Base-by-base conservation (phyloP, 768 basidiomycete genomes). In the Paxillus ammoniavirescens region DNA sequence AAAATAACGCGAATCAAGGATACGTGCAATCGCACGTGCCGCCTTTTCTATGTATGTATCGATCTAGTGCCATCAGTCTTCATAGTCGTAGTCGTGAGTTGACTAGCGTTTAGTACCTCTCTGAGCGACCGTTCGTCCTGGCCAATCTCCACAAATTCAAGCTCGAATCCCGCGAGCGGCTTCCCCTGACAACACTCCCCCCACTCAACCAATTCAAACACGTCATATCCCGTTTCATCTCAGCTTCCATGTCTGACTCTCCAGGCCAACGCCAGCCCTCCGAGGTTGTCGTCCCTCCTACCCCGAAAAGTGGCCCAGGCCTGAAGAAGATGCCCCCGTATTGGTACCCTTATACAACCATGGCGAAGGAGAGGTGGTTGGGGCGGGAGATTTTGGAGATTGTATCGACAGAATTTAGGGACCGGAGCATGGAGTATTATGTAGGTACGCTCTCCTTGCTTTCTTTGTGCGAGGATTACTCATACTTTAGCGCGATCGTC, bases 371-470 rank as follows among this genome's bases (percentile, higher is more conserved):
- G 48, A 81, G 94, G 28, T 97, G 94, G 93, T 76, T 92, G 36
- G 86, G 89, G 33, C 77, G 94, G 44, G 89, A 93, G 68, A 77
- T 97, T 36, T 72, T 98, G 21, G 94, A 98, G 70, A 86, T 97
- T 37, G 87, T 98, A 14, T 92, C 90, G 0, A 95, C 93, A 0
- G 94, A 98, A 69, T 98, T 96, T 65, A 77, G 94, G 49, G 94
- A 97, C 75, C 79, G 94, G 46, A 91, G 88, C 13, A 87, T 94
- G 79, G 94, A 98, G 62, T 98, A 95, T 69, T 97, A 98, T 78
- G 93, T 95, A 72, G 65, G 92, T 81, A 37, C 41, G 21, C 52
- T 31, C 5, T 35, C 46, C 10, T 35, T 44, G 13, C 21, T 47
- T 15, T 21, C 21, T 48, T 30, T 33, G 6, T 21, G 14, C 23